Percentiles rank a stretch among this genome's conserved stretches.
Evolutionary conservation across 2,329 filamentous ascomycete species (phyloP).

Genomic region (Alternaria alternata): DNA sequence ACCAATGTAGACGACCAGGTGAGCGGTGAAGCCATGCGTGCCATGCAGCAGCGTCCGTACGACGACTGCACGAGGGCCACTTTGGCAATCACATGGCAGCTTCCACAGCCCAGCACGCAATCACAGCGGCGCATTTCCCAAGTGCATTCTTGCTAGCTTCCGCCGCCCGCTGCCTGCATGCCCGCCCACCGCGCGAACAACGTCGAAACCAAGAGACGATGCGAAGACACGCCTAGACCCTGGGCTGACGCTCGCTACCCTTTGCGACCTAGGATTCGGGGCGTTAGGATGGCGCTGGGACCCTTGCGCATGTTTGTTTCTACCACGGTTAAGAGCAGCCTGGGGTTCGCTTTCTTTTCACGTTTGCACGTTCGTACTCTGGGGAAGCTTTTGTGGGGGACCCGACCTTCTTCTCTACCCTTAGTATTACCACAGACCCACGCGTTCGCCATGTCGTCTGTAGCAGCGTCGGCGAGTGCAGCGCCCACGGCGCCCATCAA

Average conservation of each 20-base stretch:
- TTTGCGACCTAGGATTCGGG: conserved; percentile 4
- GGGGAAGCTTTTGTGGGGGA: conserved; percentile 3
- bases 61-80: conserved; percentile 1
- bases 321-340: background rate
- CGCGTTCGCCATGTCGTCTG: conserved; percentile 36
- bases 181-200: background rate
- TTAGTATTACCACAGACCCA: background rate
- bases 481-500: conserved; percentile 29
- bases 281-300: background rate
- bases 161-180: background rate
- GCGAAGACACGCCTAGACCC: conserved; percentile 3
- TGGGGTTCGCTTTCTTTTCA: background rate
- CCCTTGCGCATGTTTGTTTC: background rate
- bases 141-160: background rate
- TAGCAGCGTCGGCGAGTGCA: conserved; percentile 27
- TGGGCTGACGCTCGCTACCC: conserved; percentile 4
- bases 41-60: background rate
- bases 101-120: background rate
- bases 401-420: background rate
- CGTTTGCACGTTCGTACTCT: background rate
- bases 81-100: background rate
- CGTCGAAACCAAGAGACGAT: conserved; percentile 2
- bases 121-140: background rate
- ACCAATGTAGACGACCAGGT: background rate
- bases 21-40: conserved; percentile 1